Evolutionary conservation across 371 early-diverging fungal genomes (phyloP), one percentile per base, ranked within the genome.

Genomic region (Syncephalastrum sp.): DNA sequence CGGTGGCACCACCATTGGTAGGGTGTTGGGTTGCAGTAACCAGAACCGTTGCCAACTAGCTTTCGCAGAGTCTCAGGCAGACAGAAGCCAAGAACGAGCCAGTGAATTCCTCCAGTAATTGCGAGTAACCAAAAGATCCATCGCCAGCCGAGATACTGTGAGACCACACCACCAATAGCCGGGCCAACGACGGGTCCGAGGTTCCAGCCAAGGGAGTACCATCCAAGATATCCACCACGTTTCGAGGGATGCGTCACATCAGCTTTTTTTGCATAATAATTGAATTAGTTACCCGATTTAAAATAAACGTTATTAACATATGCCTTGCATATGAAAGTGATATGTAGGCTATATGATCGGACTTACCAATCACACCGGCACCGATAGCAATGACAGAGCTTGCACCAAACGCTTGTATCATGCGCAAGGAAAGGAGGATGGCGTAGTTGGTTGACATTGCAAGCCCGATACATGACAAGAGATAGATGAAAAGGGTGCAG

Each of bases 341-440:
- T 48, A n/a, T 33, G 38, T 33, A 33, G 38, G 38, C 38, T 33
- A 33, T 33, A 33, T 33, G 38, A 33, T 17, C 8, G 19, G 41
- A 54, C 59, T 59, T 65, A 47, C 85, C 80, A 14, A 89, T 80
- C 8, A 84, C 78, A 0, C 89, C 88, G 3, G 86, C 86, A 6
- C 90, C 88, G 3, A 88, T 80, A 2, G 87, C 75, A 23, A 86
- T 74, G 0, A 84, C 85, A 0, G 90, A 84, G 25, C 83, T 82
- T 5, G 85, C 68, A 0, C 90, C 88, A 42, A 82, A 76, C 1
- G 87, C 79, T 63, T 90, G 90, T 29, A 88, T 58, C 56, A 85
- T 74, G 2, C 90, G 84, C 54, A 84, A 74, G 10, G 68, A 66
- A 27, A 88, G 68, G 33, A 90, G 68, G 16, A 70, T 61, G 16